Evolutionary conservation across 2,329 filamentous ascomycete species (phyloP), one percentile per base, ranked within the genome.

Genomic region (Plectosphaerella cucumerina): DNA sequence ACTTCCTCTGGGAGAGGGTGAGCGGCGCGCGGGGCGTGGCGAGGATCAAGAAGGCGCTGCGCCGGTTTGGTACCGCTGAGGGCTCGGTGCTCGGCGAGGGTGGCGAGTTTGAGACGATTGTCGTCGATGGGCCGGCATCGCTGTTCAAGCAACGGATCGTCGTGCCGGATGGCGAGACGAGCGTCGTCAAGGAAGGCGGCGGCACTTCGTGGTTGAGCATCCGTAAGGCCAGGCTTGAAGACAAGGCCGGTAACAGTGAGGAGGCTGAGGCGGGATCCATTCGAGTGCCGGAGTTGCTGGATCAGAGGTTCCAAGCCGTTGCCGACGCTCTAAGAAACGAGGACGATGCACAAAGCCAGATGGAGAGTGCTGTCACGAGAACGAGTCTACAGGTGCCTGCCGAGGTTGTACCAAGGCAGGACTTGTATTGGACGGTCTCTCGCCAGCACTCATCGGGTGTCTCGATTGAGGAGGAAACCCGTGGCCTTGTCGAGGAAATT

Each of bases 21-120:
- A 84, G 87, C 3, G 80, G 81, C 60, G 61, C 68, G 5, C 63
- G 62, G 21, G 79, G 76, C 6, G 73, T 77, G 42, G 63, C 62
- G 37, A 70, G 73, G 49, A 64, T 84, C 43, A 72, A 74, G 60
- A 71, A 66, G 39, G 76, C 83, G 1, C 76, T 90, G 64, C 71
- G 74, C 47, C 78, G 82, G 55, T 96, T 95, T 69, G 87, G 87
- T 43, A 71, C 78, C 54, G 73, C 71, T 61, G 73, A 80, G 53
- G 90, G 89, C 1, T 87, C 89, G 9, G 82, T 92, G 10, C 71
- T 97, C 17, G 94, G 94, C 1, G 94, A 97, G 66, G 94, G 94
- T 6, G 94, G 94, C 4, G 94, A 97, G 73, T 97, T 95, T 68
- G 94, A 97, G 77, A 97, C 91, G 26, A 73, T 97, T 48, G 90